Conservation (phyloP, 495 filamentous ascomycete species). For the Venustampulla echinocandica region DNA sequence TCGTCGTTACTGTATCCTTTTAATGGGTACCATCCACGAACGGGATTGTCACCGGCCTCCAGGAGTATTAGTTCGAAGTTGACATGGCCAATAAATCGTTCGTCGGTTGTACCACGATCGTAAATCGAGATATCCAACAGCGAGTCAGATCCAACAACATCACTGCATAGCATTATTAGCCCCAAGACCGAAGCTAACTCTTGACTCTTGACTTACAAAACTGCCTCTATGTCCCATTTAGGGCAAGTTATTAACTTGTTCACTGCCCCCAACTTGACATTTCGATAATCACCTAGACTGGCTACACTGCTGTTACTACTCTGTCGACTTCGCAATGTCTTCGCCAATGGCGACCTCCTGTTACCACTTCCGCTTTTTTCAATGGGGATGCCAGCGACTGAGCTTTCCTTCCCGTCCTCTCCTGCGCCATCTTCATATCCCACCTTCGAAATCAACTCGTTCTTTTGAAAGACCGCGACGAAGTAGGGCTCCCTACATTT, state of each 20-base stretch:
- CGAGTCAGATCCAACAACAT: slow-evolving; percentile 87
- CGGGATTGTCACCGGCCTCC: slow-evolving; percentile 54
- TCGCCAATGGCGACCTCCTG: slow-evolving; percentile 75
- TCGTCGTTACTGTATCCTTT: slow-evolving; percentile 50
- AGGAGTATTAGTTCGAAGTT: slow-evolving; percentile 58
- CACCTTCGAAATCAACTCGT: slow-evolving; percentile 87
- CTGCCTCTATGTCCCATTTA: slow-evolving; percentile 89
- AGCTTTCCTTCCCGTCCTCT: slow-evolving; percentile 40
- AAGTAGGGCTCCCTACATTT: slow-evolving; percentile 86
- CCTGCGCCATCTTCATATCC: slow-evolving; percentile 44
- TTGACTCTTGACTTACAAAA: slow-evolving; percentile 60
- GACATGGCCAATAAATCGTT: slow-evolving; percentile 87
- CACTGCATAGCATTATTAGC: slow-evolving; percentile 48
- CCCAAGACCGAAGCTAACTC: slow-evolving; percentile 8
- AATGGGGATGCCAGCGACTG: too few species aligned
- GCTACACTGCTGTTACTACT: slow-evolving; percentile 96
- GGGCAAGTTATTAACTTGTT: slow-evolving; percentile 69
- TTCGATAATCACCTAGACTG: slow-evolving; percentile 60
- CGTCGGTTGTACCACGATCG: slow-evolving; percentile 65
- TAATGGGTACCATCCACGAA: slow-evolving; percentile 81
- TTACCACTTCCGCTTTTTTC: slow-evolving; percentile 63
- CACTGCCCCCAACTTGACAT: slow-evolving; percentile 53
- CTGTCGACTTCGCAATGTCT: slow-evolving; percentile 89
- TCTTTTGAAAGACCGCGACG: slow-evolving; percentile 95
- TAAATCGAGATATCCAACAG: slow-evolving; percentile 92